Evolutionary conservation across 257 asterid genomes (phyloP), one percentile per base, ranked within the genome.

Genomic region (Lavandula angustifolia): DNA sequence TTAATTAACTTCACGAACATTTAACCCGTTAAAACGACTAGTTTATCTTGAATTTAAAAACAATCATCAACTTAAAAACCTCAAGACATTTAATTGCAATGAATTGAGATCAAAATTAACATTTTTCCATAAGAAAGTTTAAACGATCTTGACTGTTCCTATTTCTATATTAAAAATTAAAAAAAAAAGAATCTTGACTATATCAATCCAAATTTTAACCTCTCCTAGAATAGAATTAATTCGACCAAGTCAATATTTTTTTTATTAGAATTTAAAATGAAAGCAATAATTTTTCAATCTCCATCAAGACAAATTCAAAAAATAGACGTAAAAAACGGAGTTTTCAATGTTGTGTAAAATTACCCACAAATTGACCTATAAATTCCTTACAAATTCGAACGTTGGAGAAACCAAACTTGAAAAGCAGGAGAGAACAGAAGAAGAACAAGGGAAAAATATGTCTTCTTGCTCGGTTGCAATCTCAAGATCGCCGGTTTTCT

Each of bases 401-500:
- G 84, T 79, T 76, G 6, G 70, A 75, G 66, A 57, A 64, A 10
- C 6, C 47, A 35, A 73, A 49, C 63, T 22, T 60, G 47, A 47
- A 53, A 32, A 51, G 5, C 42, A 3, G 6, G 6, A 4, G n/a
- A 0, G 5, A 42, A 10, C 49, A 5, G 57, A 56, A 11, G 31
- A 16, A 27, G 17, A 18, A 27, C 29, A 12, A 34, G 11, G 50
- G 22, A 1, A 18, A n/a, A 44, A 44, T 33, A 71, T 80, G 82
- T 77, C 85, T 5, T 77, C 85, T 43, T 77, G 80, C 63, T 66
- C 72, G 3, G 80, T 80, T 17, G 96, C 95, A 0, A 73, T 84
- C 63, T 80, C 96, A 17, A 81, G 59, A 68, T 84, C 98, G 9
- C 91, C 94, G 6, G 86, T 73, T 1, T 91, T 85, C 52, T 71